phyloP scores from a whole-genome alignment of 2,329 filamentous ascomycete species.

The Tolypocladium amazonense region DNA sequence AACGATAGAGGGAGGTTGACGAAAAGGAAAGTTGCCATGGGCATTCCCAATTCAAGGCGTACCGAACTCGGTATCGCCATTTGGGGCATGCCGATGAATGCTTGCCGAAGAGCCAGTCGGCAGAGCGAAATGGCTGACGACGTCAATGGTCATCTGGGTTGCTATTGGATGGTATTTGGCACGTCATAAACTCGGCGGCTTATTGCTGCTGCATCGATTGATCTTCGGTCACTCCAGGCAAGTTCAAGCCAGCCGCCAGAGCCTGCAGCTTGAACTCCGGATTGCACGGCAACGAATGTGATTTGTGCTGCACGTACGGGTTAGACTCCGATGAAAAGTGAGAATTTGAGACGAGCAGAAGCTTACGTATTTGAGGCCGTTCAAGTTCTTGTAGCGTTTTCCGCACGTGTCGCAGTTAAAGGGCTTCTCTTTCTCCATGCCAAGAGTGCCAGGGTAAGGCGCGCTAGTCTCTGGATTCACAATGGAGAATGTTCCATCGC shows the following conservation, averaged over 20 bases:
- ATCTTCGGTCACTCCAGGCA: conserved; percentile 35
- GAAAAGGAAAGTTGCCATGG: not conserved
- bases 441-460: conserved; percentile 88
- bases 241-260: conserved; percentile 31
- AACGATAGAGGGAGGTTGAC: not conserved
- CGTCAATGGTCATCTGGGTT: not conserved
- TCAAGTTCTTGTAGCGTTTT: conserved; percentile 98
- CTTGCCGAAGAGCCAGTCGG: not conserved
- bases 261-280: conserved; percentile 54
- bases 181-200: not conserved
- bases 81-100: not conserved
- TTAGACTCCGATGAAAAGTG: not conserved
- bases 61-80: no score
- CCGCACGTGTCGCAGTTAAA: conserved; percentile 96
- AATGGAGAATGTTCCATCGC: conserved; percentile 94
- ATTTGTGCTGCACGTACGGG: conserved; percentile 47
- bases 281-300: conserved; percentile 81
- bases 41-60: not conserved
- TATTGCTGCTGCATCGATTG: conserved; percentile 21
- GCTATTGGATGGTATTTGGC: not conserved
- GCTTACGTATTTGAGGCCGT: conserved; percentile 87
- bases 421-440: conserved; percentile 99
- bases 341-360: not conserved
- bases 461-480: conserved; percentile 92
- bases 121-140: not conserved